These are phyloP conservation scores for Yamadazyma sp. DNA, from an alignment of 805 yeast genomes.

Conservation along the genomic window DNA sequence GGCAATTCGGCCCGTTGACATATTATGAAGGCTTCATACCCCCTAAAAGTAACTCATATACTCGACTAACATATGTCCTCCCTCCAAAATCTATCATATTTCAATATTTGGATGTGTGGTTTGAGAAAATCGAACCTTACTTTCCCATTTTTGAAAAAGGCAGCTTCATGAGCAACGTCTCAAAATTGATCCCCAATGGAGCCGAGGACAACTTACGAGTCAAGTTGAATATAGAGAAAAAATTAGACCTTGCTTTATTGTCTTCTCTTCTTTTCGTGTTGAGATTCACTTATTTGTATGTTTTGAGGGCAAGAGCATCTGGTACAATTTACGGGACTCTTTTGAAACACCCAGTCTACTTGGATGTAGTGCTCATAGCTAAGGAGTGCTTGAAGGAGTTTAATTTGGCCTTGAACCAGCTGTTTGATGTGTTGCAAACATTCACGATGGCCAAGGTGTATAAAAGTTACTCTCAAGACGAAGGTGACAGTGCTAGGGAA, in stretches of 20 bases:
- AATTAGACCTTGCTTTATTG: constrained; percentile 16
- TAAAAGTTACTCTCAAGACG: constrained; percentile 58
- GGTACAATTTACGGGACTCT: too few species aligned
- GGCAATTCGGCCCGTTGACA: constrained; percentile 3
- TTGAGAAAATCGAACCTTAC: constrained; percentile 56
- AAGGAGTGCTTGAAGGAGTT: constrained; percentile 52
- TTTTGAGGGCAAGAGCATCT: too few species aligned
- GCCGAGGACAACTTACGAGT: constrained; percentile 4
- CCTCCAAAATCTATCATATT: constrained; percentile 37
- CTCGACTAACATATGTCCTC: constrained; percentile 9
- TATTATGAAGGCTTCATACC: constrained; percentile 9
- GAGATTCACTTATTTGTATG: too few species aligned
- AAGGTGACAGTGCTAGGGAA: constrained; percentile 39
- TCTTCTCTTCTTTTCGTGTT: too few species aligned
- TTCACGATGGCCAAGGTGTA: constrained; percentile 57
- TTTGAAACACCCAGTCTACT: constrained; percentile 42
- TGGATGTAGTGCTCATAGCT: too few species aligned
- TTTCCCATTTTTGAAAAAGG: constrained; percentile 62
- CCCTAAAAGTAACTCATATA: constrained; percentile 6
- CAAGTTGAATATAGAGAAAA: constrained; percentile 1
- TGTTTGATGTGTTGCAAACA: constrained; percentile 55
- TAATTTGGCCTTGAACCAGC: constrained; percentile 43
- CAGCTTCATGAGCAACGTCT: constrained; percentile 41
- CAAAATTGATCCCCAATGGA: constrained; percentile 28
- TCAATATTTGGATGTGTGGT: constrained; percentile 54